Evolutionary conservation across 2,329 filamentous ascomycete genomes (phyloP).

Genomic region (Phaeomoniella chlamydospora): DNA sequence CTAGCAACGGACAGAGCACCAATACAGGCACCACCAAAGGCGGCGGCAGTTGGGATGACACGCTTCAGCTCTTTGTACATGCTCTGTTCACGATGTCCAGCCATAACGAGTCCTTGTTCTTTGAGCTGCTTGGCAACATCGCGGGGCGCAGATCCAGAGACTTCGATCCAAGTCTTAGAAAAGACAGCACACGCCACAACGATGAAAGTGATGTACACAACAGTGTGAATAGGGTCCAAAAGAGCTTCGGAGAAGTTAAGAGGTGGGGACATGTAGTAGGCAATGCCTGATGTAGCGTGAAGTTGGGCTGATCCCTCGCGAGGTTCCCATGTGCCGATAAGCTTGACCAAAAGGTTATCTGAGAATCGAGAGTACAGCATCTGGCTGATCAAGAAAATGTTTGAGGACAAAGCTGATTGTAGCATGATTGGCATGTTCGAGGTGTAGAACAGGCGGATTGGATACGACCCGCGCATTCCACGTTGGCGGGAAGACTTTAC

Average conservation of each 20-base stretch:
- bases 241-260: constrained; percentile 96
- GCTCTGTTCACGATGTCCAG: constrained; percentile 96
- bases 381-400: constrained; percentile 97
- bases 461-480: constrained; percentile 95
- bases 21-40: constrained; percentile 98
- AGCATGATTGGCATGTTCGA: constrained; percentile 99
- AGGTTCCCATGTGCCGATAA: constrained; percentile 97
- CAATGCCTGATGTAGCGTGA: constrained; percentile 79
- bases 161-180: constrained; percentile 99
- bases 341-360: constrained; percentile 93
- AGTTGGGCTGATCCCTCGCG: constrained; percentile 94
- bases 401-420: constrained; percentile 95
- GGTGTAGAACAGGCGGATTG: constrained; percentile 97
- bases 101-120: constrained; percentile 99
- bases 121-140: constrained; percentile 99
- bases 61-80: constrained; percentile 99
- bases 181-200: constrained; percentile 93
- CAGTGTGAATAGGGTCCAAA: constrained; percentile 91
- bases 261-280: constrained; percentile 99
- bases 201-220: constrained; percentile 95
- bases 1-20: constrained; percentile 90
- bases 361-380: constrained; percentile 99
- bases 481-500: constrained; percentile 99
- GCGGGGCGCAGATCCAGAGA: constrained; percentile 90
- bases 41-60: constrained; percentile 93